Percentiles rank a stretch among this genome's conserved stretches.
phyloP scores from a whole-genome alignment of 2,329 filamentous ascomycete species.

The Pyrenochaeta sp. region DNA sequence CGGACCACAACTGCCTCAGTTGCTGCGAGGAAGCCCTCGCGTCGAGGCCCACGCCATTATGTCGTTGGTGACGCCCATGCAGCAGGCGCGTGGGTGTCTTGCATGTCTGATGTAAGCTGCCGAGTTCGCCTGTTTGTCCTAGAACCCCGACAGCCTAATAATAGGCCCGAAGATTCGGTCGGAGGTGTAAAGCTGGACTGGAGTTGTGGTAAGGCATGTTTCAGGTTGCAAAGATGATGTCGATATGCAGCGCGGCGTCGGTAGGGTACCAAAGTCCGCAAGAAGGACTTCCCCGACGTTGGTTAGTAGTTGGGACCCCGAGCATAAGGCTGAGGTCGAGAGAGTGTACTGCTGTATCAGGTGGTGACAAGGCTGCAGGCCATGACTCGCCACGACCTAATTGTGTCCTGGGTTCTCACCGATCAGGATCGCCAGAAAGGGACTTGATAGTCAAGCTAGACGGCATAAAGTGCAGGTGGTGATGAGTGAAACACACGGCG shows the following conservation, averaged over 20 bases:
- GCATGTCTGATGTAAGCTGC: conserved; percentile 1
- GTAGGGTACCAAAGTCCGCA: background rate
- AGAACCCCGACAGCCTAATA: conserved; percentile 4
- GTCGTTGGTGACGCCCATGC: background rate
- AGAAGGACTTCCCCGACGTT: background rate
- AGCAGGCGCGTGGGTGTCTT: background rate
- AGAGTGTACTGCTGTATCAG: too few relatives aligned
- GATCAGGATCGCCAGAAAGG: background rate
- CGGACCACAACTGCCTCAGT: background rate
- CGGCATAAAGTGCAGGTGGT: background rate
- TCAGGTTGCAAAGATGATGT: background rate
- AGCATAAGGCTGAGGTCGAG: too few relatives aligned
- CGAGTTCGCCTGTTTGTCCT: background rate
- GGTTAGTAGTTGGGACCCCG: background rate
- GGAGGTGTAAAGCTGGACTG: background rate
- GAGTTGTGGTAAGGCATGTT: background rate
- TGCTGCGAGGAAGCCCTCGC: background rate
- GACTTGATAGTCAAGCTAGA: background rate
- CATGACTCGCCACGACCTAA: background rate
- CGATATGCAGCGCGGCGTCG: background rate
- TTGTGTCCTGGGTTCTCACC: background rate
- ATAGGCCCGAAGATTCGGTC: conserved; percentile 4
- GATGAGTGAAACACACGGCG: background rate
- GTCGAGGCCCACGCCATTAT: background rate
- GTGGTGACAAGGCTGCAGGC: background rate